Conservation (phyloP, 169 alveolate species). For the Amoebophrya sp. region DNA sequence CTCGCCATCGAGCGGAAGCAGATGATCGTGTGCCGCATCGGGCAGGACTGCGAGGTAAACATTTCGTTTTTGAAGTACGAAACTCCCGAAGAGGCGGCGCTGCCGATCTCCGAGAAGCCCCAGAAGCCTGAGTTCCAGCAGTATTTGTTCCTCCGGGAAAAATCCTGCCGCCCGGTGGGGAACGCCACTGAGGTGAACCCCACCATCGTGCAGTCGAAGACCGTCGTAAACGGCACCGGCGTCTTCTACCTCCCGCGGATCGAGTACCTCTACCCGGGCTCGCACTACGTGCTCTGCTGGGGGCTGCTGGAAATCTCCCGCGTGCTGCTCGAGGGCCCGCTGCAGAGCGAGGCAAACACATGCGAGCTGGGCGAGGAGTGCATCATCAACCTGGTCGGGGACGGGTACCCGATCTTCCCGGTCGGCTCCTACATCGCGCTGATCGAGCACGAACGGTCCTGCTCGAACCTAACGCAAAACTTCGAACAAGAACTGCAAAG, state of each 20-base stretch:
- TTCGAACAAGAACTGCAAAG: neutral
- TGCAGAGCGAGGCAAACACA: neutral
- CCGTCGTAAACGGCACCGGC: neutral
- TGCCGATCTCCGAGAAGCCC: neutral
- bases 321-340: neutral
- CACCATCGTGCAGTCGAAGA: neutral
- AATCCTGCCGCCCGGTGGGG: neutral
- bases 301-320: neutral
- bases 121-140: neutral
- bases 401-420: neutral
- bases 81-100: neutral
- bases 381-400: neutral
- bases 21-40: slow-evolving; percentile 1
- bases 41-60: neutral
- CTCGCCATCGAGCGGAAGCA: neutral
- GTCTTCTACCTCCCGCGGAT: neutral
- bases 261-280: neutral
- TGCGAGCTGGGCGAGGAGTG: neutral
- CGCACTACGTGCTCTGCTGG: neutral
- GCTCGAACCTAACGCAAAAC: neutral
- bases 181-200: neutral
- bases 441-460: neutral
- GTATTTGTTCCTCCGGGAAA: neutral
- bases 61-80: neutral
- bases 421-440: neutral